Percentiles rank a stretch among this genome's conserved stretches.
phyloP scores from a whole-genome alignment of 2,329 filamentous ascomycete genomes.

The Saccharata proteae region DNA sequence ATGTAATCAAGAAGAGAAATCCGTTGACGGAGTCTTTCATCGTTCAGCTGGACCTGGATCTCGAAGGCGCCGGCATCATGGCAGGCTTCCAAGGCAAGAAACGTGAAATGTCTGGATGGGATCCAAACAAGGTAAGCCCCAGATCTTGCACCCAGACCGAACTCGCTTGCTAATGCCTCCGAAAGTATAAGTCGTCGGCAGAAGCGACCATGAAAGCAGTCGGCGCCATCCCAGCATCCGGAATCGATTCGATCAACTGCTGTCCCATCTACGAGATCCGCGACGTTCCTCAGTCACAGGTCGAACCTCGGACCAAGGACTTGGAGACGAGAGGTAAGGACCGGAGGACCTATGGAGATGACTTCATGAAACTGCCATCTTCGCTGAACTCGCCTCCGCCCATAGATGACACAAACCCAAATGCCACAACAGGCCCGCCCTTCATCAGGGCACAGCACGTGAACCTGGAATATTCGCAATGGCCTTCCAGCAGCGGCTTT shows the following conservation, averaged over 20 bases:
- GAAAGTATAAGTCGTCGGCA: conserved; percentile 8
- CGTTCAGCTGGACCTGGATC: conserved; percentile 82
- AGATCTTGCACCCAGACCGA: too few species aligned
- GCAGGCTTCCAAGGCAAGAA: neutral
- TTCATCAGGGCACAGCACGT: conserved; percentile 9
- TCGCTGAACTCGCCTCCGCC: conserved; percentile 5
- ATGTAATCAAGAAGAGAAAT: conserved; percentile 75
- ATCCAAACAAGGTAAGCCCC: neutral
- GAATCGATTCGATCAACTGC: conserved; percentile 19
- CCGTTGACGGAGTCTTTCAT: conserved; percentile 90
- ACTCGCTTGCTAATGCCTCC: neutral
- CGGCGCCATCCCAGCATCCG: conserved; percentile 12
- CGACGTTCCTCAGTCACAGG: conserved; percentile 19
- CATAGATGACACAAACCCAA: neutral
- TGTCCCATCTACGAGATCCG: conserved; percentile 22
- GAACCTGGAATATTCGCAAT: conserved; percentile 1
- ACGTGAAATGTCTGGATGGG: too few species aligned
- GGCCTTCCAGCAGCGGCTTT: neutral
- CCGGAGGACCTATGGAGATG: conserved; percentile 18
- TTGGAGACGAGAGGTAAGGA: too few species aligned
- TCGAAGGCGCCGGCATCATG: conserved; percentile 55
- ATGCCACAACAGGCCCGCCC: conserved; percentile 7
- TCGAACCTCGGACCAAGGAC: conserved; percentile 12
- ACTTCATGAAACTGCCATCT: conserved; percentile 14
- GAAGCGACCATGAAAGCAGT: conserved; percentile 1